Evolutionary conservation across 768 basidiomycete genomes (phyloP).

Genomic region (Paxillus involutus): DNA sequence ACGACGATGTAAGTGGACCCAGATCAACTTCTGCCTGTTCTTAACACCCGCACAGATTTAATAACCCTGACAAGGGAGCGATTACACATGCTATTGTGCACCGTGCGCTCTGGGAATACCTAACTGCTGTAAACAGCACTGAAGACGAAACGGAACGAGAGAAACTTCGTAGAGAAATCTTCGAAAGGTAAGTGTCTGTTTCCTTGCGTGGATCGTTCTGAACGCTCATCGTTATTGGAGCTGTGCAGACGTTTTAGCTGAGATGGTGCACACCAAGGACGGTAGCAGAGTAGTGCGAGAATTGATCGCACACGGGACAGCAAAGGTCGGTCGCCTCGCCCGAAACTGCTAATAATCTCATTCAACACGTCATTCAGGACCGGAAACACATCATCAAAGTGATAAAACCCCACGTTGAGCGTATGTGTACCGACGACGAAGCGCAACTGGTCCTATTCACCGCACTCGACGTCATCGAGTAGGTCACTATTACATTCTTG

Average conservation of each 20-base stretch:
- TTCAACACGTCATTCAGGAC: conserved; percentile 47
- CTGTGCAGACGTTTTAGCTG: conserved; percentile 82
- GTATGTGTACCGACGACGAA: conserved; percentile 87
- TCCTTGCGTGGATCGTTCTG: neutral
- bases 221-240: conserved; percentile 34
- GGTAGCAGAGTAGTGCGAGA: conserved; percentile 85
- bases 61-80: conserved; percentile 89
- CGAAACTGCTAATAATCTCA: neutral
- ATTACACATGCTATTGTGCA: conserved; percentile 88
- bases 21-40: neutral
- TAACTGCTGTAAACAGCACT: conserved; percentile 57
- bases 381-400: conserved; percentile 89
- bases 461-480: conserved; percentile 90
- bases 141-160: conserved; percentile 68
- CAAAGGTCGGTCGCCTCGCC: conserved; percentile 55
- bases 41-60: conserved; percentile 56
- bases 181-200: conserved; percentile 60
- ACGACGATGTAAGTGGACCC: conserved; percentile 60
- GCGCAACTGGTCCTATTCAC: conserved; percentile 90
- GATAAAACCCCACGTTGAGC: conserved; percentile 85
- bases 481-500: conserved; percentile 21
- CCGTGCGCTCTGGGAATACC: conserved; percentile 83
- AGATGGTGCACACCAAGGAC: conserved; percentile 93
- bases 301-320: conserved; percentile 78
- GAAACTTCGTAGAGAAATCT: conserved; percentile 74